Evolutionary conservation across 768 basidiomycete species (phyloP), one percentile per base, ranked within the genome.

Genomic region (Hypholoma fasciculare): DNA sequence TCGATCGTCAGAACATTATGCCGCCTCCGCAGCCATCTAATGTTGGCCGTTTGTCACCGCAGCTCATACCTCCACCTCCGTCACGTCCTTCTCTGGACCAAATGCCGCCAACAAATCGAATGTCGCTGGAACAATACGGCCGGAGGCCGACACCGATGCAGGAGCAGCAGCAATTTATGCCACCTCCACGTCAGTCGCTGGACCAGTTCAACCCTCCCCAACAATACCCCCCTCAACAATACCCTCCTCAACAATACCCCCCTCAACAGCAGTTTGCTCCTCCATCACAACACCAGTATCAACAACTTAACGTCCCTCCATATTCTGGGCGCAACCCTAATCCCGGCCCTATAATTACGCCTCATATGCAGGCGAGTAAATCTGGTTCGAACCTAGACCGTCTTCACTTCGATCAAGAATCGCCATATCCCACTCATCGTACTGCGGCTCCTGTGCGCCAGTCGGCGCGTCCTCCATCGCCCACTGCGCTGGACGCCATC

Each of bases 381-480:
- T 63, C 70, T 14, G 65, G 64, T 36, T 67, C 71, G 27, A 64
- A 67, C 11, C 59, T 80, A 42, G 82, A 82, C 61, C 77, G 79
- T 17, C 74, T 90, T 55, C 81, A 83, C 49, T 88, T 89, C 71
- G 86, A 93, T 69, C 89, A 89, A 63, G 88, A 92, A 61, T 83
- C 86, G 1, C 85, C 83, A 20, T 89, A 89, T 71, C 85, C 89
- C 16, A 76, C 72, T 37, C 77, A 77, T 42, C 69, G 70, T 19
- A 57, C 70, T 30, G 65, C 13, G 7, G 23, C 68, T 8, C 59
- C 67, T 55, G 50, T 63, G 30, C 63, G 66, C 38, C 65, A 70
- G 53, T 67, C 71, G 20, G 69, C 71, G 26, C 74, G 67, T 57
- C 73, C 65, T 65, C 73, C 64, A 48, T 76, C 67, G 43, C 72